Percentiles rank a stretch among this genome's conserved stretches.
Evolutionary conservation across 495 filamentous ascomycete species (phyloP).

Genomic region (Lepraria neglecta): DNA sequence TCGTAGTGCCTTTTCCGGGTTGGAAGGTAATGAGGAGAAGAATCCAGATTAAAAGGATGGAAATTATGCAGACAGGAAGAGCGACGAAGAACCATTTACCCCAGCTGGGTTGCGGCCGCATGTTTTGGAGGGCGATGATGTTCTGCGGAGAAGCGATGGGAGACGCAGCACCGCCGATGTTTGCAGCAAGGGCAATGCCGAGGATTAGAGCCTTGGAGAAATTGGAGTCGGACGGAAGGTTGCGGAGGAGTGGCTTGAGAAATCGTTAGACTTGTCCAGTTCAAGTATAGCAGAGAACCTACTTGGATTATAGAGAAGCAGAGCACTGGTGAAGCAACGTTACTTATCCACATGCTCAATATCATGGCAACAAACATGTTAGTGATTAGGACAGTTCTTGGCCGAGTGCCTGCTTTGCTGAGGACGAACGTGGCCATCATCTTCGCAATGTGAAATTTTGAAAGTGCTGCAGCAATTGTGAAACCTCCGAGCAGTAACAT

Average conservation of each 20-base stretch:
- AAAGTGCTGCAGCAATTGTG: conserved; percentile 88
- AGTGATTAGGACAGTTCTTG: conserved; percentile 78
- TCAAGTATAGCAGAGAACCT: conserved; percentile 24
- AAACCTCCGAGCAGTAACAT: conserved; percentile 97
- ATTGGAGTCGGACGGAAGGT: conserved; percentile 77
- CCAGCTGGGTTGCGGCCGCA: conserved; percentile 86
- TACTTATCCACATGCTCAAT: conserved; percentile 97
- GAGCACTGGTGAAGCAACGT: conserved; percentile 95
- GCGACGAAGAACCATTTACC: conserved; percentile 94
- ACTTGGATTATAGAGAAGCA: conserved; percentile 96
- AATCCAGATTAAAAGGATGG: conserved; percentile 81
- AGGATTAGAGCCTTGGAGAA: conserved; percentile 95
- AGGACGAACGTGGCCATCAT: conserved; percentile 95
- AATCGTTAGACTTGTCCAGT: conserved; percentile 16
- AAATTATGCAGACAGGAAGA: conserved; percentile 86
- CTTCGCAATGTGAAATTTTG: conserved; percentile 96
- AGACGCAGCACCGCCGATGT: conserved; percentile 92
- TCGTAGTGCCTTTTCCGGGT: conserved; percentile 76
- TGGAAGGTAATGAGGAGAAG: conserved; percentile 80
- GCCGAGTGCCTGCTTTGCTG: conserved; percentile 88
- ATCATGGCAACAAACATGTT: conserved; percentile 99
- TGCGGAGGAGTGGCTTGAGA: conserved; percentile 86
- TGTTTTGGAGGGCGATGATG: conserved; percentile 90
- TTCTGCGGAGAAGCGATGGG: conserved; percentile 97
- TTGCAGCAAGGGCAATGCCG: conserved; percentile 90